Conservation (phyloP, 2,329 filamentous ascomycete species). For the Apiospora hydei region DNA sequence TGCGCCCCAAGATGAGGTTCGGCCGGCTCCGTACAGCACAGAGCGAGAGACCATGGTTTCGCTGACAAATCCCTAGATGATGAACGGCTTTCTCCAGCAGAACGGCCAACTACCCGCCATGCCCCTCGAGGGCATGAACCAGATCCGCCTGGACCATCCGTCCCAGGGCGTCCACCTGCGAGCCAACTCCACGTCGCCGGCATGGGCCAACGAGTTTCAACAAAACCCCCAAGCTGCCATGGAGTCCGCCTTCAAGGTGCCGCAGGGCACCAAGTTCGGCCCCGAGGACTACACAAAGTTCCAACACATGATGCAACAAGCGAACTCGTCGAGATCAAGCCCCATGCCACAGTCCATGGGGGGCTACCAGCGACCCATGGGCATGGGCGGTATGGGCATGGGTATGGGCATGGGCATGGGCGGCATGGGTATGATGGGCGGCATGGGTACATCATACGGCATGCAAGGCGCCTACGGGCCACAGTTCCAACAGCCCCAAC, state of each 20-base stretch:
- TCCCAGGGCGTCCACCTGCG: constrained; percentile 60
- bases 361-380: constrained; percentile 52
- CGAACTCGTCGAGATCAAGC: constrained; percentile 59
- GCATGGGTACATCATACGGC: constrained; percentile 61
- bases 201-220: constrained; percentile 61
- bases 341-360: constrained; percentile 62
- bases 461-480: constrained; percentile 63
- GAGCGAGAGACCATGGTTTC: constrained; percentile 29
- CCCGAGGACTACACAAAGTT: constrained; percentile 89
- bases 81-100: constrained; percentile 92
- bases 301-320: constrained; percentile 73
- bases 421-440: constrained; percentile 46
- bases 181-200: constrained; percentile 60
- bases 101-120: constrained; percentile 66
- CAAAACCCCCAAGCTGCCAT: constrained; percentile 65
- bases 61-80: constrained; percentile 67
- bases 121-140: constrained; percentile 53
- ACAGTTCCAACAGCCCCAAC: constrained; percentile 58
- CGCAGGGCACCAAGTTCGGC: constrained; percentile 69
- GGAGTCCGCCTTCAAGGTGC: constrained; percentile 73
- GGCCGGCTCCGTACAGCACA: constrained; percentile 23
- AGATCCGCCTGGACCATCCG: constrained; percentile 54
- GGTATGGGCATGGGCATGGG: constrained; percentile 52
- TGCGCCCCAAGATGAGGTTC: constrained; percentile 76
- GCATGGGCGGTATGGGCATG: constrained; percentile 38